Base-by-base conservation (phyloP, 2,329 filamentous ascomycete species). In the Nannizzia gypsea region DNA sequence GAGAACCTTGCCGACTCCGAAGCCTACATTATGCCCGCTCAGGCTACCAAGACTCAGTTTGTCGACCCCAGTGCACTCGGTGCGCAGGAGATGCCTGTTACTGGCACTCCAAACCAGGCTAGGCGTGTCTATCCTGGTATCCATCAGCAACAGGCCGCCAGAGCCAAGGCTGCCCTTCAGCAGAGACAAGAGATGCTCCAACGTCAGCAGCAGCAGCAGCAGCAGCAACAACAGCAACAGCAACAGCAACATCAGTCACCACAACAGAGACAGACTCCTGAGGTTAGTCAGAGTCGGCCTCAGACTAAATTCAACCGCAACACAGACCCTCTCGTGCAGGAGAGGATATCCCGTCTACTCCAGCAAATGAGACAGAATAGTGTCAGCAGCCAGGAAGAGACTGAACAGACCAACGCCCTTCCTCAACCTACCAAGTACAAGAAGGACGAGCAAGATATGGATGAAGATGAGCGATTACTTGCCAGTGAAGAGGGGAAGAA, bases 401-500 rank as follows among this genome's bases (percentile, higher is more conserved):
- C 62, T 67, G 67, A 48, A 68, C 36, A 69, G 70, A 1, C 66
- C 65, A 6, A 67, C 67, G 34, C 80, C 11, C 72, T 85, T n/a
- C 79, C 84, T 60, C 86, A 89, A 70, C 82, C 90, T 66, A 80
- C 86, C 56, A 86, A 86, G 64, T 76, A 83, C 64, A 91, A 86
- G 81, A 97, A 97, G 80, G 90, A 96, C 50, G 91, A 97, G 68
- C 91, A 96, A 63, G 92, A 97, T 58, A 97, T 99, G 92, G 93
- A 99, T 67, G 92, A 96, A 73, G 93, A 97, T 68, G 93, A 97
- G 80, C 83, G 89, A 66, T 80, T 96, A 8, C 80, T 96, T 55
- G 90, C 90, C n/a, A 96, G 90, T 63, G 93, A 99, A 69, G 92
- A 96, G 76, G 93, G 92, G 68, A 99, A 99, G 85, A 96, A 96